Conservation (phyloP, 768 basidiomycete species). For the Psilocybe sp. region DNA sequence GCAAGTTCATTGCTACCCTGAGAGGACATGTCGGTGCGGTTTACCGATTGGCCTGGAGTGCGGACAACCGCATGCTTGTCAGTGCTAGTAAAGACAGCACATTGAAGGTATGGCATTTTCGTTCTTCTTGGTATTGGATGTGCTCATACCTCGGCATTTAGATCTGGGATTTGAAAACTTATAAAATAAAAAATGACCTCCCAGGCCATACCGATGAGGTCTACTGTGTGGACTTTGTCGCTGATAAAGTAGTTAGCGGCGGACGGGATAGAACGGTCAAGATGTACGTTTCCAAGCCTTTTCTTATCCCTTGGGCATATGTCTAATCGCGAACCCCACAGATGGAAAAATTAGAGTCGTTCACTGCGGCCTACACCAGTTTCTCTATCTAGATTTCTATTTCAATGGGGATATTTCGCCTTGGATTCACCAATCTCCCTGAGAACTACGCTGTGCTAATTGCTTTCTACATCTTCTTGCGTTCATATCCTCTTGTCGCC, state of each 20-base stretch:
- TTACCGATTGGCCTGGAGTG: constrained; percentile 93
- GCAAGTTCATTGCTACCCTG: constrained; percentile 87
- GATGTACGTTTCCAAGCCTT: constrained; percentile 62
- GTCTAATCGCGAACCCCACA: constrained; percentile 5
- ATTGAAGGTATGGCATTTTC: constrained; percentile 65
- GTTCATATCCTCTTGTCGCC: no score
- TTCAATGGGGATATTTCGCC: no score
- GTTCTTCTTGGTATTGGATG: background rate
- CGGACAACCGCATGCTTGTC: constrained; percentile 87
- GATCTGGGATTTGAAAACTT: constrained; percentile 97
- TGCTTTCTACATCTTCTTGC: no score
- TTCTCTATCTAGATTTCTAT: no score
- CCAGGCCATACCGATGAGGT: constrained; percentile 98
- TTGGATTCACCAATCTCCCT: no score
- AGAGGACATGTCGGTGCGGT: constrained; percentile 94
- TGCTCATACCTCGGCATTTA: constrained; percentile 23
- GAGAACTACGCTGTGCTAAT: no score
- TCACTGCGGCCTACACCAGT: no score
- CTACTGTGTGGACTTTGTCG: constrained; percentile 98
- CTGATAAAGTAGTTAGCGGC: constrained; percentile 98
- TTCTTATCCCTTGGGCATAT: background rate
- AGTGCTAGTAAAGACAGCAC: constrained; percentile 97
- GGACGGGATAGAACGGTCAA: constrained; percentile 89
- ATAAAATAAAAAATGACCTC: constrained; percentile 91
- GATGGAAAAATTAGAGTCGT: constrained; percentile 14